Percentiles rank a stretch among this genome's conserved stretches.
Conservation (phyloP, 495 filamentous ascomycete species). For the Lentithecium fluviatile region DNA sequence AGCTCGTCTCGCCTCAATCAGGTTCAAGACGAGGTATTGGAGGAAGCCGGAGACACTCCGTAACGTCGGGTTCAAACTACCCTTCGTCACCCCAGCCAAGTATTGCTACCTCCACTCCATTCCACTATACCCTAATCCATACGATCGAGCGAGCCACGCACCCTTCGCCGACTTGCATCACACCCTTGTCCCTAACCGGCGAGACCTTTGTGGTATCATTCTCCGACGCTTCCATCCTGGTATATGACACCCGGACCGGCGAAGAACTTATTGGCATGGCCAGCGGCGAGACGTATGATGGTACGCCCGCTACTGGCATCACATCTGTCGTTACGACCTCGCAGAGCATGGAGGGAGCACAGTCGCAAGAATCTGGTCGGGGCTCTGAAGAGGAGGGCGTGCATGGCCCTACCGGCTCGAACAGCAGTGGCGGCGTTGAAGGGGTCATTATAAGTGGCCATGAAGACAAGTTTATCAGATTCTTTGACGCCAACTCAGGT, state of each 20-base stretch:
- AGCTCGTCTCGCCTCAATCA: conserved; percentile 73
- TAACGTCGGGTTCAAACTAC: conserved; percentile 86
- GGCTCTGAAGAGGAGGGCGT: conserved; percentile 65
- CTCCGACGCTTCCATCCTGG: conserved; percentile 80
- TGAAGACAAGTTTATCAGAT: conserved; percentile 90
- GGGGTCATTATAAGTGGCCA: conserved; percentile 93
- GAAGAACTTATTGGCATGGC: conserved; percentile 92
- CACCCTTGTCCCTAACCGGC: conserved; percentile 77
- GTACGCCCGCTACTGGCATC: conserved; percentile 75
- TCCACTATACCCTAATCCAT: conserved; percentile 71
- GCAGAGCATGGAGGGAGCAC: conserved; percentile 68
- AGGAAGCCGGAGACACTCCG: conserved; percentile 81
- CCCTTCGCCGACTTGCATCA: conserved; percentile 82
- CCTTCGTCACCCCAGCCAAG: conserved; percentile 87
- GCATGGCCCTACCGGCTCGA: conserved; percentile 79
- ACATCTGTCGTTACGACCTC: conserved; percentile 91
- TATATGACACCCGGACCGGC: conserved; percentile 87
- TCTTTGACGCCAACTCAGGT: conserved; percentile 99
- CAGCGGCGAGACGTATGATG: conserved; percentile 88
- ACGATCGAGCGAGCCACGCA: conserved; percentile 71
- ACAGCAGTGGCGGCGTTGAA: conserved; percentile 67
- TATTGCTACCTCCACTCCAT: conserved; percentile 66
- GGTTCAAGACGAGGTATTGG: conserved; percentile 65
- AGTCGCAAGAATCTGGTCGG: conserved; percentile 62
- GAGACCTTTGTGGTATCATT: conserved; percentile 93